Evolutionary conservation across 164 flowering plant genomes (phyloP), one percentile per base, ranked within the genome.

Genomic region (Liquidambar formosana): DNA sequence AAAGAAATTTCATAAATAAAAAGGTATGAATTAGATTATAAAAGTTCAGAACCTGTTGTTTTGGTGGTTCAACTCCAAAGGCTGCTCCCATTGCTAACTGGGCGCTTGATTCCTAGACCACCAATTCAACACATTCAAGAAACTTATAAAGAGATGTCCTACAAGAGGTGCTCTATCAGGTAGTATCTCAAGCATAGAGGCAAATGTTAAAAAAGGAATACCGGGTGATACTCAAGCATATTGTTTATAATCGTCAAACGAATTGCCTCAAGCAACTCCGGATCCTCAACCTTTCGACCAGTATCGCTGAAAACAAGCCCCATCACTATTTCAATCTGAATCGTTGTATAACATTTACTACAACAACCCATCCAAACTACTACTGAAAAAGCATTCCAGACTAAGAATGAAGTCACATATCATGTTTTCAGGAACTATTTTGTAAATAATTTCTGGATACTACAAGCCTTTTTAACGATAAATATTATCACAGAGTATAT

Each of bases 241-340:
- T 96, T 96, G 86, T 89, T 93, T 74, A 96, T 93, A 65, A 96
- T 84, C 33, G 98, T 93, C 85, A 93, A 81, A 52, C 99, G 95
- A 79, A 96, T 93, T 63, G 95, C 90, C 82, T 96, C 99, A 27
- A 96, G 88, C 83, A 93, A 76, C 81, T 96, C 99, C 1, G 98
- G 97, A 28, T 92, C 89, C 52, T 90, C 99, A 63, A 96, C 84
- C 76, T 93, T 96, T 70, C 99, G 81, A 10, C 99, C 99, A 67
- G 95, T 89, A 67, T 82, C 86, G 67, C 99, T 92, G 85, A 75
- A 84, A 65, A 76, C 8, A 66, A 61, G 48, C 41, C 14, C 61
- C 58, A 64, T 38, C 61, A 63, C 14, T 59, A 53, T 38, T 46
- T 48, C 22, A 74, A 56, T 26, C 45, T 65, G 25, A 54, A 64